Evolutionary conservation across 2,329 filamentous ascomycete species (phyloP).

Genomic region (Diplodia intermedia): DNA sequence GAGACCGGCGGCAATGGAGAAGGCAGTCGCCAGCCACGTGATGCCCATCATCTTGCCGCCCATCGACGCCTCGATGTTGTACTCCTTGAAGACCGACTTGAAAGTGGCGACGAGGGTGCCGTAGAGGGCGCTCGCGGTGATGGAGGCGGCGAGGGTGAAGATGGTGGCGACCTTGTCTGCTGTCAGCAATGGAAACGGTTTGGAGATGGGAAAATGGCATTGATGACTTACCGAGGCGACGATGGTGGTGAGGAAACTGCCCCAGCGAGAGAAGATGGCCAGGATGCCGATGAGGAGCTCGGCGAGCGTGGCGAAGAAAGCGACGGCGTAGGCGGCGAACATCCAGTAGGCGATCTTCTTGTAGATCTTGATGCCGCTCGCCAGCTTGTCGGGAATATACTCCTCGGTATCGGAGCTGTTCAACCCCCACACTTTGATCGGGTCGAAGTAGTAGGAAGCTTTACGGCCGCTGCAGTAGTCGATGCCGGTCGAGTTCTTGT

Average conservation of each 20-base stretch:
- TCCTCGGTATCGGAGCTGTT: conserved; percentile 59
- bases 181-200: background rate
- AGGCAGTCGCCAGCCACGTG: conserved; percentile 81
- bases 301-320: conserved; percentile 70
- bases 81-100: conserved; percentile 70
- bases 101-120: conserved; percentile 72
- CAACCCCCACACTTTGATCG: conserved; percentile 70
- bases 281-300: conserved; percentile 82
- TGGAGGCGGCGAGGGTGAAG: conserved; percentile 69
- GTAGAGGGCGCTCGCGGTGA: conserved; percentile 77
- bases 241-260: conserved; percentile 83
- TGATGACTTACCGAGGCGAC: conserved; percentile 68
- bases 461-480: conserved; percentile 73
- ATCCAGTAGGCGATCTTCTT: conserved; percentile 79
- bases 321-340: conserved; percentile 78
- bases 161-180: conserved; percentile 55
- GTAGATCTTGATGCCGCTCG: conserved; percentile 74
- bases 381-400: conserved; percentile 67
- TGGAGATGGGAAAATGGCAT: conserved; percentile 25
- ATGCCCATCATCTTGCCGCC: conserved; percentile 73
- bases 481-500: conserved; percentile 56
- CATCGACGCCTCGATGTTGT: conserved; percentile 71
- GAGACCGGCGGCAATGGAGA: conserved; percentile 75
- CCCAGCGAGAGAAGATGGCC: conserved; percentile 80
- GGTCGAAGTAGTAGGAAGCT: conserved; percentile 78